These are phyloP conservation scores for Mollisia scopiformis DNA, from an alignment of 2,329 filamentous ascomycete genomes.

Conservation along the genomic window DNA sequence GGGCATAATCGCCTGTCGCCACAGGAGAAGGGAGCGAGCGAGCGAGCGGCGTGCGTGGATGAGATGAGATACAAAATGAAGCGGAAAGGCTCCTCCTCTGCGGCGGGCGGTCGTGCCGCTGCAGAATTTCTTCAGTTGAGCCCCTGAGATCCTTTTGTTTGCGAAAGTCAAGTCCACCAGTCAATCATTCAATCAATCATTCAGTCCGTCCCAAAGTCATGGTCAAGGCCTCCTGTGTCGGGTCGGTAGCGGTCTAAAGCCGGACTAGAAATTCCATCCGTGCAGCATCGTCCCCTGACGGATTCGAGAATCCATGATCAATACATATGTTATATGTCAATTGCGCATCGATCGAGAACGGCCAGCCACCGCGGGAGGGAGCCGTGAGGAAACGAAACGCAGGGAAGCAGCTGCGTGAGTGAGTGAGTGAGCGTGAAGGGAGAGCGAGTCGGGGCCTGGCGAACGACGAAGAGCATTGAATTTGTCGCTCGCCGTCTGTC, in stretches of 20 bases:
- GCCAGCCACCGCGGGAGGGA: neutral
- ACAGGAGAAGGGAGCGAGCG: neutral
- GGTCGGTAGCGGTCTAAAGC: conserved; percentile 1
- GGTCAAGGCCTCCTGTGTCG: neutral
- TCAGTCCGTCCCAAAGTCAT: too few relatives aligned
- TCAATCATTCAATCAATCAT: too few relatives aligned
- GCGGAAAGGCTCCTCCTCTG: neutral
- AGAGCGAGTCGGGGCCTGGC: neutral
- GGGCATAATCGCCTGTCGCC: conserved; percentile 1
- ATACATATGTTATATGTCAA: neutral
- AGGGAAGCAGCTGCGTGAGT: neutral
- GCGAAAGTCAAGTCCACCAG: too few relatives aligned
- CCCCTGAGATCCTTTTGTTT: neutral
- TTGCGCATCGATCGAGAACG: neutral
- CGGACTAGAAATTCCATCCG: conserved; percentile 1
- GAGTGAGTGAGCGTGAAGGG: neutral
- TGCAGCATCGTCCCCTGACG: neutral
- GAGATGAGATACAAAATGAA: neutral
- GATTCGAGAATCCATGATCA: neutral
- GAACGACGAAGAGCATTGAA: neutral
- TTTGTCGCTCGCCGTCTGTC: neutral
- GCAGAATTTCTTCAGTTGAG: neutral
- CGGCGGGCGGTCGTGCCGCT: neutral
- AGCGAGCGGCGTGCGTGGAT: too few relatives aligned
- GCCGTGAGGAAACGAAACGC: neutral